Conservation (phyloP, 2,329 filamentous ascomycete species). For the Ophiosphaerella herpotricha region DNA sequence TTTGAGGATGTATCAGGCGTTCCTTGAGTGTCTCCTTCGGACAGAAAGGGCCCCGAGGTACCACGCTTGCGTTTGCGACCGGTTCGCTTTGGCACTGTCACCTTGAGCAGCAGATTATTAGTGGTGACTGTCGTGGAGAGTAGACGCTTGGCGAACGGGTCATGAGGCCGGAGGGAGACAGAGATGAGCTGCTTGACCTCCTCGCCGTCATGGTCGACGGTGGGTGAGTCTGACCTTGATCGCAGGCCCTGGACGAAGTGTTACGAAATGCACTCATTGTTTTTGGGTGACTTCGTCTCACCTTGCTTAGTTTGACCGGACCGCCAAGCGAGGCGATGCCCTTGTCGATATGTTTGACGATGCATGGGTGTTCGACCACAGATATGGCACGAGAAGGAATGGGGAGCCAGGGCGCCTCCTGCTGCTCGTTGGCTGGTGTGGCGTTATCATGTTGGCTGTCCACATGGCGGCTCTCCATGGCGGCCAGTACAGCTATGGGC, state of each 20-base stretch:
- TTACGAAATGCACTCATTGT: constrained; percentile 10
- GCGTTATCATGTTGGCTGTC: constrained; percentile 14
- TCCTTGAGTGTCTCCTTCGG: constrained; percentile 36
- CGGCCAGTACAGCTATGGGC: background rate
- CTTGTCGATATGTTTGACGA: constrained; percentile 67
- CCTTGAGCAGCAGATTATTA: constrained; percentile 83
- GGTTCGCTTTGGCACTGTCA: constrained; percentile 84
- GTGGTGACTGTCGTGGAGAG: constrained; percentile 75
- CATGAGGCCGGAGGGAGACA: constrained; percentile 78
- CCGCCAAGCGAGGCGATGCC: constrained; percentile 67
- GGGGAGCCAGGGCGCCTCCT: constrained; percentile 50
- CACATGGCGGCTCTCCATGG: background rate
- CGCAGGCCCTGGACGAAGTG: constrained; percentile 28
- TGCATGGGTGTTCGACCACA: constrained; percentile 69
- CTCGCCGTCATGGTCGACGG: constrained; percentile 26
- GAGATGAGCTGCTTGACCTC: constrained; percentile 60
- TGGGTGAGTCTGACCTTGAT: constrained; percentile 29
- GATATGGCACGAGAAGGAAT: constrained; percentile 61
- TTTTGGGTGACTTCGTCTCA: constrained; percentile 26
- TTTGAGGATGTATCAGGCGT: background rate
- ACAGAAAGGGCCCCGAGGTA: constrained; percentile 65
- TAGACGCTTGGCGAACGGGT: constrained; percentile 77
- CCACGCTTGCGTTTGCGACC: constrained; percentile 84
- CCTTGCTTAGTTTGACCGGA: constrained; percentile 58
- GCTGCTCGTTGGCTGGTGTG: constrained; percentile 6